Base-by-base conservation (phyloP, 1,284 basidiomycete species). In the Cronartium quercuum region DNA sequence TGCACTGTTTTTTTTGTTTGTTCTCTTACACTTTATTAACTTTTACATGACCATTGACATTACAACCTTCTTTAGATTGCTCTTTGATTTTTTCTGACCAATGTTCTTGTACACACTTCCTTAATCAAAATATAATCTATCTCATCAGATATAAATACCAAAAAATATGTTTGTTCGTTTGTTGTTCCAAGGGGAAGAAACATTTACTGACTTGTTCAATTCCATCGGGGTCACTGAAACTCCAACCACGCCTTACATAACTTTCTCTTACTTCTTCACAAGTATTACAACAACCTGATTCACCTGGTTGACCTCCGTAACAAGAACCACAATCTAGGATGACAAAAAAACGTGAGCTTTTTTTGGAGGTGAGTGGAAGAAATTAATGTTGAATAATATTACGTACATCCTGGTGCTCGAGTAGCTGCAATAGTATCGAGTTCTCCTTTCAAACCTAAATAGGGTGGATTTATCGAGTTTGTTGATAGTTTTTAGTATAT, bases 61-160 rank as follows among this genome's bases (percentile, higher is more conserved):
- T 94, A 84, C 96, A 99, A 0, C 96, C 96, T 80, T 99, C 96
- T 64, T 88, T 86, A 51, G 91, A 88, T 82, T 98, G 95, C 71
- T 93, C 90, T 82, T 89, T 89, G 78, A 99, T 87, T 82, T 91
- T 94, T 15, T 95, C 92, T 21, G 91, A 88, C 95, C 95, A 98
- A 63, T 91, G 90, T 84, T 99, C 96, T 77, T 90, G 84, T 65
- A 90, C 88, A 82, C 96, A 99, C 91, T 96, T 80, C 7, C 15
- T 21, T 21, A 34, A 51, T 41, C 35, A 58, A 65, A 47, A 66
- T 29, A 60, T 24, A 40, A 38, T 15, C 10, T 34, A 29, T 29
- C 29, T 29, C 29, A 29, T 29, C 29, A 29, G 29, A 29, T 29
- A 29, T 29, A 29, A 29, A 29, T 29, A 29, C 29, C 29, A 29